Evolutionary conservation across 1,139 yeast species (phyloP), one percentile per base, ranked within the genome.

Genomic region (Candida sojae): DNA sequence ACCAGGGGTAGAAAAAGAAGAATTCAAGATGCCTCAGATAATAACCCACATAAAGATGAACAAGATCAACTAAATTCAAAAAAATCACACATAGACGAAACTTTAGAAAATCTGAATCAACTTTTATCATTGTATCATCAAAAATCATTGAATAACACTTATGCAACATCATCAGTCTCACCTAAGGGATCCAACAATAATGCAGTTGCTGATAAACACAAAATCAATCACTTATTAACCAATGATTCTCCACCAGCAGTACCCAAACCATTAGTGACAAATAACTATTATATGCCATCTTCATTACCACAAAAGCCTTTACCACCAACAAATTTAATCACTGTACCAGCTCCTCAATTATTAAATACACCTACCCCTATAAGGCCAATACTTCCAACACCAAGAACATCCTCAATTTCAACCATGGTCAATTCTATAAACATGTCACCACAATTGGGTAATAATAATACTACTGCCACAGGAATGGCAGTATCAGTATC

Each of bases 1-100:
- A 47, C 51, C 25, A 47, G 56, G 39, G 55, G 55, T 34, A 47
- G 55, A 12, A 52, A 52, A 45, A 50, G 53, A 47, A 52, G 50
- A 47, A 33, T 33, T 32, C 38, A 42, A 11, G 26, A 28, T 36
- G 39, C 39, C 9, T 11, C 29, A 36, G 39, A 36, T 25, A 25
- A 23, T 12, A 36, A 6, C 11, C 40, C 11, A 26, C 36, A 25
- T 5, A 41, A 10, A 17, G 13, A 21, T 25, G 32, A 31, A 36
- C 39, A 37, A 37, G 25, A 21, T 17, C 32, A 26, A 11, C 35
- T 6, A 10, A 34, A 26, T 10, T 17, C 6, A 26, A 36, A 36
- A 8, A 36, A 23, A 6, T 30, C 39, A 25, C 39, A 36, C 39
- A n/a, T 25, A 2, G 9, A n/a, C 25, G 21, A 17, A 17, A 17